Conservation (phyloP, 257 asterid species). For the Solanum virginianum region DNA sequence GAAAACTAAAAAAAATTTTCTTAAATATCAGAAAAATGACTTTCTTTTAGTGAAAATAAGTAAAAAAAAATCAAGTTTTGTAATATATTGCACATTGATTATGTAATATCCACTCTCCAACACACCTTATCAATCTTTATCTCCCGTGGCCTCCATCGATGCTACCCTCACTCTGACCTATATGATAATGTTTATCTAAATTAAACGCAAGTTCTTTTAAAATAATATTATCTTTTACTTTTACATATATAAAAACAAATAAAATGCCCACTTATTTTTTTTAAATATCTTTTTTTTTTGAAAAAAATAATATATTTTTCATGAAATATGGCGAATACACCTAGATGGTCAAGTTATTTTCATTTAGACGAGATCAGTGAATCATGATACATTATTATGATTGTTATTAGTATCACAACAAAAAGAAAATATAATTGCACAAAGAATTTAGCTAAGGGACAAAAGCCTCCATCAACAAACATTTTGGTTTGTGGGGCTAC, state of each 20-base stretch:
- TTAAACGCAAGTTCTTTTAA: neutral
- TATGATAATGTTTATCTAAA: neutral
- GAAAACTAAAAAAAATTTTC: no score
- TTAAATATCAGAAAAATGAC: no score
- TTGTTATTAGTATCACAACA: neutral
- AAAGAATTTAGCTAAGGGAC: neutral
- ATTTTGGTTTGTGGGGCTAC: neutral
- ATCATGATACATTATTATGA: neutral
- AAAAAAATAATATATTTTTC: neutral
- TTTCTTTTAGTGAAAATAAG: no score
- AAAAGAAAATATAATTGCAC: no score
- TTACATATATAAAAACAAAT: neutral
- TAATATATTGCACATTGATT: no score
- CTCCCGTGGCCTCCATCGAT: no score
- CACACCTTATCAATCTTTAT: no score
- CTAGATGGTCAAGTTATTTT: neutral
- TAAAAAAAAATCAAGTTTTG: neutral
- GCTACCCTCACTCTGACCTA: no score
- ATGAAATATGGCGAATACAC: neutral
- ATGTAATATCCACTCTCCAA: neutral
- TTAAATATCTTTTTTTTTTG: neutral
- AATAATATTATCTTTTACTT: neutral
- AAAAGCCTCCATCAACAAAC: neutral
- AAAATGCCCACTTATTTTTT: neutral
- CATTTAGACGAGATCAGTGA: neutral